Conservation (phyloP, 2,329 filamentous ascomycete species). For the Microdochium paspali region DNA sequence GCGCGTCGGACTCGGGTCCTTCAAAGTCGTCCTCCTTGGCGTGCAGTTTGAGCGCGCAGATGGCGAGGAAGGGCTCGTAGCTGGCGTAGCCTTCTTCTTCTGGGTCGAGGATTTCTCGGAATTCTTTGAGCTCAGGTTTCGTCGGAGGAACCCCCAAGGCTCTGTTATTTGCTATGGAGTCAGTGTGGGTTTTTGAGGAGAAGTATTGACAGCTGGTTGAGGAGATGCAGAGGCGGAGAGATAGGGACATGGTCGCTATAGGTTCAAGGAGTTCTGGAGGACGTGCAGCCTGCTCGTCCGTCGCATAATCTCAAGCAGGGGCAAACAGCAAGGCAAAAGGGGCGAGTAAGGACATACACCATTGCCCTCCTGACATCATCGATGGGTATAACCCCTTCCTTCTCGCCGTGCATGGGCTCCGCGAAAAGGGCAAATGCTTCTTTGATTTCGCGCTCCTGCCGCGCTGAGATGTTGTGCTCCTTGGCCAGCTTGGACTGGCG, state of each 20-base stretch:
- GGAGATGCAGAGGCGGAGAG: too few species aligned
- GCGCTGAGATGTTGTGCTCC: conserved; percentile 75
- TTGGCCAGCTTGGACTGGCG: conserved; percentile 84
- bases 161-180: too few species aligned
- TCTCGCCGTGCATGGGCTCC: conserved; percentile 60
- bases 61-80: conserved; percentile 75
- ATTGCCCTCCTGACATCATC: conserved; percentile 63
- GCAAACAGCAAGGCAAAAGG: too few species aligned
- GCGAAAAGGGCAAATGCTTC: conserved; percentile 84
- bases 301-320: too few species aligned
- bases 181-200: too few species aligned
- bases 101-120: conserved; percentile 75
- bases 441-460: conserved; percentile 82
- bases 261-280: too few species aligned
- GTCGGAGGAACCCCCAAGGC: conserved; percentile 71
- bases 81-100: conserved; percentile 67
- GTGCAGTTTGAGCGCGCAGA: conserved; percentile 80
- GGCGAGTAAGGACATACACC: conserved; percentile 41
- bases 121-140: conserved; percentile 61
- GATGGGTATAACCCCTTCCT: conserved; percentile 59
- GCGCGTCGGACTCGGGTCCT: conserved; percentile 31
- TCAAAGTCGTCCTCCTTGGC: conserved; percentile 39
- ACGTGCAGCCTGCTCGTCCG: too few species aligned
- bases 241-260: too few species aligned
- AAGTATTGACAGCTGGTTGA: too few species aligned